Conservation (phyloP, 2,329 filamentous ascomycete genomes). For the Fusarium incarnatum region DNA sequence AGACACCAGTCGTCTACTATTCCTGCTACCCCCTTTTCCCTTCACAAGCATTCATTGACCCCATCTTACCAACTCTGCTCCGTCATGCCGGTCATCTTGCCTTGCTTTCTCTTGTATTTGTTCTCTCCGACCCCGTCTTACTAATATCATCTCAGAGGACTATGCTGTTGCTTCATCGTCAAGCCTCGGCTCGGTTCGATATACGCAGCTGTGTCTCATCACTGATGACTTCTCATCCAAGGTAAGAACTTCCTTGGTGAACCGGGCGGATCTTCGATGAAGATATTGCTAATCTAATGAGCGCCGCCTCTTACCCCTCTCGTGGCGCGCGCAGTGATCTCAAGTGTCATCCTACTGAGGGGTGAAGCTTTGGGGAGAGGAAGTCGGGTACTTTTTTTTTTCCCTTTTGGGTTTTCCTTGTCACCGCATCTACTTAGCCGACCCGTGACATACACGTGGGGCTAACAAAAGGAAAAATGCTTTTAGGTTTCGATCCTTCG, state of each 20-base stretch:
- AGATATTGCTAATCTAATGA: neutral
- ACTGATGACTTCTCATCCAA: neutral
- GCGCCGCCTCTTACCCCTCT: neutral
- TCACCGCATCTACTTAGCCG: neutral
- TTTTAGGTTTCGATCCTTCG: neutral
- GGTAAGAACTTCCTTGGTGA: neutral
- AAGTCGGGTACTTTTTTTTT: neutral
- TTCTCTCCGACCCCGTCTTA: neutral
- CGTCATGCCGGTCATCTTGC: neutral
- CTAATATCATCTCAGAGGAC: conserved; percentile 10
- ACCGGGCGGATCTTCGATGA: neutral
- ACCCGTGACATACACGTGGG: neutral
- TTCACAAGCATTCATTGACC: neutral
- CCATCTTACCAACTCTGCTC: neutral
- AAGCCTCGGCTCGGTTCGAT: conserved; percentile 1
- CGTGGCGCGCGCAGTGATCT: neutral
- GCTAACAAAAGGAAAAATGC: neutral
- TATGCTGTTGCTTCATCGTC: conserved; percentile 7
- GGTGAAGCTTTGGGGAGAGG: neutral
- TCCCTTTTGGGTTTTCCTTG: conserved; percentile 1
- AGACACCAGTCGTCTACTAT: neutral
- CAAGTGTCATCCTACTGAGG: neutral
- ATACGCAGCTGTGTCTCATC: conserved; percentile 8
- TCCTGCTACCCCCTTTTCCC: neutral
- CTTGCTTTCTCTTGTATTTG: neutral